Base-by-base conservation (phyloP, 192 early-diverging fungal species). In the Coemansia furcata region DNA sequence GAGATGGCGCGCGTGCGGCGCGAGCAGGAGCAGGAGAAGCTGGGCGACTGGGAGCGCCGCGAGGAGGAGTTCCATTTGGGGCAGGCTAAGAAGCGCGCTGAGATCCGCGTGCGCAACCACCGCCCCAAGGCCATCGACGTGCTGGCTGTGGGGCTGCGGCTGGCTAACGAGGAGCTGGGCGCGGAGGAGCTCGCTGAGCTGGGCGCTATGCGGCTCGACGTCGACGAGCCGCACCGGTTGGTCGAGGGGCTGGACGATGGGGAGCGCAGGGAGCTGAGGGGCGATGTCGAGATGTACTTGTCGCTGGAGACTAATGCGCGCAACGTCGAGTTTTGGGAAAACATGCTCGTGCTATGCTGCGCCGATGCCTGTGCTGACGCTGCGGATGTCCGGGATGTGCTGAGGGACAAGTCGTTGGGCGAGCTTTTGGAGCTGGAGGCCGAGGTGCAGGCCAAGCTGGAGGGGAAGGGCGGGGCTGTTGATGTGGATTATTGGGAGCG, bases 401-500 rank as follows among this genome's bases (percentile, higher is more conserved):
- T 98, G 54, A 65, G 62, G 1, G 87, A 85, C 46, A 98, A 98
- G 74, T 86, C 91, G 4, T 79, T 89, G 36, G 71, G 82, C 0
- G 90, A 96, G 72, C 85, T 98, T 1, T 73, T 78, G 2, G 73
- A 87, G 12, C 85, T 97, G 40, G 89, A 94, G 65, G 68, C 69
- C 1, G 92, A 96, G 55, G 90, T 97, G 36, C 86, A 90, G 55
- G 67, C 74, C 4, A 93, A 94, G 67, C 78, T 98, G 30, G 70
- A 71, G 10, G 82, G 84, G 1, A 83, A 46, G 42, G 60, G 78
- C 21, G 91, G 86, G 17, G 85, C 86, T 5, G 87, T 95, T 17
- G 96, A 97, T 78, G 91, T 95, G 2, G 96, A 98, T 39, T 98
- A 96, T 71, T 98, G 96, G 96, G 95, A 96, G 62, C 86, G 88